phyloP scores from a whole-genome alignment of 192 early-diverging fungal genomes.

The Coemansia sp. region DNA sequence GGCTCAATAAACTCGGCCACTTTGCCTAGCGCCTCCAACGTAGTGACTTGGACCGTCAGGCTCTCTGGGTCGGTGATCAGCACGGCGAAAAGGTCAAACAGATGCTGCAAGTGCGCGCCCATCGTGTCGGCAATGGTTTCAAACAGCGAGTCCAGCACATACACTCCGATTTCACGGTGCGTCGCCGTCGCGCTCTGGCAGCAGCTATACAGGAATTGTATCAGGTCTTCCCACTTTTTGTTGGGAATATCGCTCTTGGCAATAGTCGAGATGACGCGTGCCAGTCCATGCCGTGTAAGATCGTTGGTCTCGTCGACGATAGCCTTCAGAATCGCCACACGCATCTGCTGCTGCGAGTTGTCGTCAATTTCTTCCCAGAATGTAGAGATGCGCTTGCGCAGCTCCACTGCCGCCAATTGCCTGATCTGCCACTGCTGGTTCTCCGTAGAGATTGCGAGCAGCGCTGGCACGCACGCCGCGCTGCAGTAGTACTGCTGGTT shows the following conservation, averaged over 20 bases:
- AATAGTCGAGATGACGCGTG: constrained; percentile 88
- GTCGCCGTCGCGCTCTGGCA: constrained; percentile 69
- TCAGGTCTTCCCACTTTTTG: constrained; percentile 76
- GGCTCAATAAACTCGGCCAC: constrained; percentile 79
- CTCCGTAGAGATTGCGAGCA: constrained; percentile 70
- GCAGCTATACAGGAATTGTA: constrained; percentile 78
- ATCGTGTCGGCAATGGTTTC: constrained; percentile 76
- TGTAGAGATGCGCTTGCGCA: constrained; percentile 77
- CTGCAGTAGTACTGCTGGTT: constrained; percentile 73
- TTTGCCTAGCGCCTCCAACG: constrained; percentile 79
- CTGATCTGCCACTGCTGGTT: constrained; percentile 71
- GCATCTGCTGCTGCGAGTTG: constrained; percentile 61
- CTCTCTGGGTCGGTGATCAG: constrained; percentile 84
- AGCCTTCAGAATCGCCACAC: constrained; percentile 68
- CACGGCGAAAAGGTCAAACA: constrained; percentile 74
- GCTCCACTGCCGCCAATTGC: constrained; percentile 87
- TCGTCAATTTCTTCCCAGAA: constrained; percentile 75
- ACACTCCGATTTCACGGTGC: constrained; percentile 86
- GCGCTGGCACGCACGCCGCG: constrained; percentile 77
- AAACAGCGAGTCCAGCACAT: constrained; percentile 83
- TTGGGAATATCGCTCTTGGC: constrained; percentile 79
- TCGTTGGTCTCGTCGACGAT: constrained; percentile 70
- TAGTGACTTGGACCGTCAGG: constrained; percentile 75
- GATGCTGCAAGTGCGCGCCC: constrained; percentile 60
- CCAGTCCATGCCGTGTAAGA: constrained; percentile 74